Evolutionary conservation across 176 grass and related monocot species (phyloP).

Genomic region (Thinopyrum elongatum): DNA sequence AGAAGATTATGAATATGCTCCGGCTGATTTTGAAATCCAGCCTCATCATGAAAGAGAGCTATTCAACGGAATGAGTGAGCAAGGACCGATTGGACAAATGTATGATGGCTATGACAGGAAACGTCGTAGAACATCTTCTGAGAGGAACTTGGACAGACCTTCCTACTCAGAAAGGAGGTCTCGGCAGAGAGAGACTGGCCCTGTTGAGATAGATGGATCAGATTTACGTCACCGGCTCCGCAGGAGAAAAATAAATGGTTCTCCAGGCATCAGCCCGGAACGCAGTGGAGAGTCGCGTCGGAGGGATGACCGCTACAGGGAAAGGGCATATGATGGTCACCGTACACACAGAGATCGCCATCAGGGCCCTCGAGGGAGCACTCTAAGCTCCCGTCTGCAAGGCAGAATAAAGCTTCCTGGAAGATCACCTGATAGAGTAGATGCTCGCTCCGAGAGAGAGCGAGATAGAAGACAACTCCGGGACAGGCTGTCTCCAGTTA

Average conservation of each 20-base stretch:
- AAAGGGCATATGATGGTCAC: slow-evolving; percentile 39
- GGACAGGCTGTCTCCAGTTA: slow-evolving; percentile 55
- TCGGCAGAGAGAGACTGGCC: slow-evolving; percentile 31
- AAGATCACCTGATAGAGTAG: slow-evolving; percentile 55
- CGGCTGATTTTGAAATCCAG: slow-evolving; percentile 47
- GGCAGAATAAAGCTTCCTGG: slow-evolving; percentile 90
- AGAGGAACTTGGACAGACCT: slow-evolving; percentile 54
- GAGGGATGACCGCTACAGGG: slow-evolving; percentile 52
- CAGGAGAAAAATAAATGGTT: slow-evolving; percentile 62
- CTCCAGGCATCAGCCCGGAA: slow-evolving; percentile 50
- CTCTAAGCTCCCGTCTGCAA: slow-evolving; percentile 57
- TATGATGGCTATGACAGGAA: slow-evolving; percentile 68
- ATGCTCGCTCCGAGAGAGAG: slow-evolving; percentile 50
- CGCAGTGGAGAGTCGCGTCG: slow-evolving; percentile 7
- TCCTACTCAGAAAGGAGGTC: slow-evolving; percentile 60
- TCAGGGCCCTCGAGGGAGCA: slow-evolving; percentile 41
- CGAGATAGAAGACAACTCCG: slow-evolving; percentile 48
- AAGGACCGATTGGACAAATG: slow-evolving; percentile 31
- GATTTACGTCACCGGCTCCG: slow-evolving; percentile 79
- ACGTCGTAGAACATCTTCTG: slow-evolving; percentile 54
- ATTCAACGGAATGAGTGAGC: slow-evolving; percentile 49
- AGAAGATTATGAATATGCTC: slow-evolving; percentile 75
- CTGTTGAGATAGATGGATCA: slow-evolving; percentile 53
- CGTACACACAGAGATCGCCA: slow-evolving; percentile 29
- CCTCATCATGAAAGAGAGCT: slow-evolving; percentile 56